phyloP scores from a whole-genome alignment of 306 rosid genomes.

The Prunus fruticosa region DNA sequence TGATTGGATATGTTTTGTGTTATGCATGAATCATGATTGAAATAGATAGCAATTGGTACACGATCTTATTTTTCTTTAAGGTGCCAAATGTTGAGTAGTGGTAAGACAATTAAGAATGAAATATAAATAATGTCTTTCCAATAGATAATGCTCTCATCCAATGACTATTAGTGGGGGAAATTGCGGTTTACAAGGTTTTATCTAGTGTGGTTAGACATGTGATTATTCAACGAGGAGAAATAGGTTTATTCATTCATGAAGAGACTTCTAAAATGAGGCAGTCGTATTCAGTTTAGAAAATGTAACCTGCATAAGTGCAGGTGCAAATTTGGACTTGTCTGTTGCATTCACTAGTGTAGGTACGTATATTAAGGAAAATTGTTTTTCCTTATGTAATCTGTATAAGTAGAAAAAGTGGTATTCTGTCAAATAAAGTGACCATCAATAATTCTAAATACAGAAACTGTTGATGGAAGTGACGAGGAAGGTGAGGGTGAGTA shows the following conservation, averaged over 20 bases:
- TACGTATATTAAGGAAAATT: background rate
- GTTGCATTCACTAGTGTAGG: background rate
- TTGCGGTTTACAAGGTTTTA: background rate
- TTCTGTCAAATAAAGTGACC: slow-evolving; percentile 12
- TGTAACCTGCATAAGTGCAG: background rate
- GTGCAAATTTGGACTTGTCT: background rate
- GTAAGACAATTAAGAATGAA: background rate
- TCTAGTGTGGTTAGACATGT: background rate
- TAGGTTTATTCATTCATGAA: background rate
- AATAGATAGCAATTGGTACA: background rate
- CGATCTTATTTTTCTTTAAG: background rate
- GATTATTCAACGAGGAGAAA: background rate
- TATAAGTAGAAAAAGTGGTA: slow-evolving; percentile 1
- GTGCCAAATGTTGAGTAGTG: background rate
- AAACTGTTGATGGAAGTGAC: slow-evolving; percentile 69
- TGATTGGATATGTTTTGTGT: background rate
- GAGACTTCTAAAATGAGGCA: background rate
- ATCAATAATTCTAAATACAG: slow-evolving; percentile 29
- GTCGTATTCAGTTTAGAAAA: background rate
- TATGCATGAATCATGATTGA: background rate
- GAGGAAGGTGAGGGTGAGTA: slow-evolving; percentile 56
- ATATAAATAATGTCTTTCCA: background rate
- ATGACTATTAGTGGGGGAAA: background rate
- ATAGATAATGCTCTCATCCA: background rate
- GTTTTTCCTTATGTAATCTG: background rate